Evolutionary conservation across 2,329 filamentous ascomycete species (phyloP).

Genomic region (Pyrenophora tritici-repentis): DNA sequence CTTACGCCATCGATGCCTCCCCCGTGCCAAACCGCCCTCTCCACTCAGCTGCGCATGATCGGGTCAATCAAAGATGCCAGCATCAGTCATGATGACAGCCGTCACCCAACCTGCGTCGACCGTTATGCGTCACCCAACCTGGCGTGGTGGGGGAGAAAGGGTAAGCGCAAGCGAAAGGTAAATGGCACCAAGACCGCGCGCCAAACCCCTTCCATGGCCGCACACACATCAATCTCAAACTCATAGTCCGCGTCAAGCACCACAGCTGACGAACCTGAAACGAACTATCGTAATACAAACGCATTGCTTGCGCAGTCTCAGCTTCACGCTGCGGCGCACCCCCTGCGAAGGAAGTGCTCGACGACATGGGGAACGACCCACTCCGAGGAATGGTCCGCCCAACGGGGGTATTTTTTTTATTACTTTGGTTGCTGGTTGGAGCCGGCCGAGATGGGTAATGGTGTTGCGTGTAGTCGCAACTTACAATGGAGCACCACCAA

Average conservation of each 20-base stretch:
- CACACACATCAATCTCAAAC: constrained; percentile 19
- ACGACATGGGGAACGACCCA: not conserved
- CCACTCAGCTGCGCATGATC: not conserved
- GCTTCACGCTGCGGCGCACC: not conserved
- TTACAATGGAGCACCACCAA: no score
- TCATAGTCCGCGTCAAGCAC: constrained; percentile 8
- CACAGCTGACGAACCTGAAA: constrained; percentile 13
- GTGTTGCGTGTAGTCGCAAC: no score
- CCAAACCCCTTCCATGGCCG: constrained; percentile 1
- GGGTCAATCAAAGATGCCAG: not conserved
- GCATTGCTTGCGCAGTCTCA: constrained; percentile 10
- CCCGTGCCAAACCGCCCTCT: not conserved
- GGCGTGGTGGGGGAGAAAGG: not conserved
- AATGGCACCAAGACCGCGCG: no score
- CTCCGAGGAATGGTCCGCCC: no score
- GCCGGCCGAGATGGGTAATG: no score
- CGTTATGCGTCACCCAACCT: constrained; percentile 6
- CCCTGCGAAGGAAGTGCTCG: not conserved
- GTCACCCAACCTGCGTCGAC: constrained; percentile 1
- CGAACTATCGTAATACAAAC: constrained; percentile 10
- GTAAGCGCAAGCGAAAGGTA: constrained; percentile 11
- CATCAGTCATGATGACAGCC: constrained; percentile 20
- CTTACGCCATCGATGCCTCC: not conserved
- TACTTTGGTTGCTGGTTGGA: no score
- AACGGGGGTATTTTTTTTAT: no score